Conservation (phyloP, 306 rosid species). For the Quercus suber region DNA sequence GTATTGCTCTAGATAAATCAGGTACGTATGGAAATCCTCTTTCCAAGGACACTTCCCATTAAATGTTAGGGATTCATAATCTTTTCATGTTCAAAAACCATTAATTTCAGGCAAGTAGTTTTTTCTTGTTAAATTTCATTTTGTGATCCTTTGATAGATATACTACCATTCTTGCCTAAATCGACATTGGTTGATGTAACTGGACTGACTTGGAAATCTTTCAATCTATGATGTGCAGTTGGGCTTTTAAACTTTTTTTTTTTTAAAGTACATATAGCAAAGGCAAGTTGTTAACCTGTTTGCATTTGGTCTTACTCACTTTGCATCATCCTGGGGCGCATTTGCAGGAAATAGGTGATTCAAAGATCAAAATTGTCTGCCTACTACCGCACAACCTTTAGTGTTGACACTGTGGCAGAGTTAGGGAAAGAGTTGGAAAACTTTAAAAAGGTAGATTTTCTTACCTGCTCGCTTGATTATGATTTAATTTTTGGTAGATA, state of each 20-base stretch:
- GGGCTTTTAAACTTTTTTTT: background rate
- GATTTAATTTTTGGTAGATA: background rate
- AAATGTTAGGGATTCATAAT: background rate
- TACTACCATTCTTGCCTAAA: background rate
- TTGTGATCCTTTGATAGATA: background rate
- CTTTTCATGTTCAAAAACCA: background rate
- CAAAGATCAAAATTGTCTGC: slow-evolving; percentile 8
- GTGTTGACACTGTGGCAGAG: slow-evolving; percentile 13
- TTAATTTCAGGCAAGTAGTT: background rate
- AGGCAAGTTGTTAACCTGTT: background rate
- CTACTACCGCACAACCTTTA: slow-evolving; percentile 7
- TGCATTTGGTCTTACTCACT: background rate
- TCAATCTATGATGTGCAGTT: background rate
- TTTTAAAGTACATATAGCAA: background rate
- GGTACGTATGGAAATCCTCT: background rate
- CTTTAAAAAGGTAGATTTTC: slow-evolving; percentile 23
- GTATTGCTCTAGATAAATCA: background rate
- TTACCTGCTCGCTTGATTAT: background rate
- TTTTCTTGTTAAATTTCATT: background rate
- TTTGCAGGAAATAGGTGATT: slow-evolving; percentile 21
- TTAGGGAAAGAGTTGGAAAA: slow-evolving; percentile 23
- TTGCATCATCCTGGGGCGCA: background rate
- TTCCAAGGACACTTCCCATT: background rate
- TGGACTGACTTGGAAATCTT: background rate
- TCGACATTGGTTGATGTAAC: background rate